Base-by-base conservation (phyloP, 306 rosid species). In the Prunus mume region DNA sequence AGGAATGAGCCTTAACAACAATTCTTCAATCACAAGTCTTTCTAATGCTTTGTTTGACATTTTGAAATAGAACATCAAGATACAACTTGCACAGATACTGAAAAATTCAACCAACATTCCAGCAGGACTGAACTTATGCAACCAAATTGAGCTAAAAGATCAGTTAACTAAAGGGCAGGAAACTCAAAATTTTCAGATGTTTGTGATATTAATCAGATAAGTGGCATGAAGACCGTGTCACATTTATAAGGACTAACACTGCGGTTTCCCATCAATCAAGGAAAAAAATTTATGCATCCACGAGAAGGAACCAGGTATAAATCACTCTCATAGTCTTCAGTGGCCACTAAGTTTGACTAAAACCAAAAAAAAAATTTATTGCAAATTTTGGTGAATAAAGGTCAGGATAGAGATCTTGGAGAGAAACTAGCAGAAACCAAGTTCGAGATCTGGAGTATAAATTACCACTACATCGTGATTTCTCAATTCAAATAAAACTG, bases 391-490 rank as follows among this genome's bases (percentile, higher is more conserved):
- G 62, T 76, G 30, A 32, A 55, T 45, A 46, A 27, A 64, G 52
- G 54, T 30, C 52, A 69, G 14, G 19, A 50, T 75, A 24, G 49
- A 22, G 52, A 58, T 17, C 25, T 24, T 55, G 15, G 54, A 11
- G 73, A 66, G 67, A 49, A 65, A 78, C 70, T 51, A 49, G 58
- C 13, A 64, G 65, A 46, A 49, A 28, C 68, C 73, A 71, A 78
- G 62, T 52, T 71, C 54, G 75, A 79, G 85, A 85, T 85, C 88
- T 75, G 81, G 73, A 47, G 22, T 71, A 56, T 32, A 30, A 17
- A 63, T 68, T 19, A 64, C 78, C 72, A 54, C 49, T 57, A 19
- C 46, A 43, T 55, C 64, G 32, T 71, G 30, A 55, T n/a, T 57
- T 56, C 18, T 34, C n/a, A 27, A 41, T 69, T 49, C 43, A 50